Conservation (phyloP, 2,329 filamentous ascomycete genomes). For the Penicillium expansum region DNA sequence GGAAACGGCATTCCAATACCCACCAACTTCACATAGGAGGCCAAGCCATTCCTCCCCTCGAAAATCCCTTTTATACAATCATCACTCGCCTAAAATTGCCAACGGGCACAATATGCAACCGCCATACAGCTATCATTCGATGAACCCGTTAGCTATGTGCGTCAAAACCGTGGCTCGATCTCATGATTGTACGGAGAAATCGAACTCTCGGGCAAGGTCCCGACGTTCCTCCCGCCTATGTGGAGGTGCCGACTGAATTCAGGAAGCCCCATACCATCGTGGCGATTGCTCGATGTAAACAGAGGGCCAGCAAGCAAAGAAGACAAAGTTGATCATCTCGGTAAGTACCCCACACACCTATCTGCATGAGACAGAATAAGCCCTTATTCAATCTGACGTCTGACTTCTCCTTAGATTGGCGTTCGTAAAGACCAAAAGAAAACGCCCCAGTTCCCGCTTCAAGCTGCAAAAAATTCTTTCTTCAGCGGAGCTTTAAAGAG, state of each 20-base stretch:
- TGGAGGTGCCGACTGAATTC: background rate
- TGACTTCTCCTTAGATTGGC: background rate
- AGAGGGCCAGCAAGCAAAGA: background rate
- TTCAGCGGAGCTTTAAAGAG: too few species aligned
- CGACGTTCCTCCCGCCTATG: background rate
- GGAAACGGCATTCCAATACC: background rate
- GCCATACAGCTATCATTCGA: background rate
- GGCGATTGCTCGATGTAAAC: background rate
- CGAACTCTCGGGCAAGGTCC: background rate
- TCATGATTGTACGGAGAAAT: background rate
- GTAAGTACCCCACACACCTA: background rate
- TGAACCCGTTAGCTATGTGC: background rate
- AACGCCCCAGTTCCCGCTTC: background rate
- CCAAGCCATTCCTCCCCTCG: background rate
- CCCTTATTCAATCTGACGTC: background rate
- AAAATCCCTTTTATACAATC: background rate
- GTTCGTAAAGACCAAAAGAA: background rate
- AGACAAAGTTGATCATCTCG: background rate
- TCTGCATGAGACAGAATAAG: background rate
- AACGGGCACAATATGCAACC: background rate
- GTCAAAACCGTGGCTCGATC: background rate
- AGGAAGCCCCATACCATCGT: background rate
- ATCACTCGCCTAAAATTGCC: background rate
- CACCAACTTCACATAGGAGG: background rate
- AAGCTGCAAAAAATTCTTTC: too few species aligned